Evolutionary conservation across 2,329 filamentous ascomycete genomes (phyloP), one percentile per base, ranked within the genome.

Genomic region (Fusarium xylarioides): DNA sequence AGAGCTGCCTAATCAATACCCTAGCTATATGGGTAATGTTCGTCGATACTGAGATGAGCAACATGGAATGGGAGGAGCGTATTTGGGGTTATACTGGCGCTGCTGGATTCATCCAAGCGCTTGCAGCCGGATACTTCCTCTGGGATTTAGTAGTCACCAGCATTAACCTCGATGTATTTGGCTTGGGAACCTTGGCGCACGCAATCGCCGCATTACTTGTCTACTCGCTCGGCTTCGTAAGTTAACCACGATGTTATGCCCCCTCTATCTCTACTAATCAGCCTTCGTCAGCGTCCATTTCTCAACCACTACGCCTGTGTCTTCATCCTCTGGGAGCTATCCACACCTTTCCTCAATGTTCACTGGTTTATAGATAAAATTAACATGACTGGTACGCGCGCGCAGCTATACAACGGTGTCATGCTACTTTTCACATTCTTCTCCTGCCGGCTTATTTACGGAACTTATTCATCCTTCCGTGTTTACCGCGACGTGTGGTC

Each of bases 281-380:
- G 23, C 21, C 14, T 55, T 71, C 38, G 40, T 35, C 79, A 96
- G 93, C 88, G 93, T 68, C 94, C 94, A 4, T 95, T 95, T 78
- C 87, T 95, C 73, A 95, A 95, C 84, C 95, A 91, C 85, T 97
- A 96, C 82, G 92, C 89, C 63, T 88, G 89, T 63, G 90, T 90
- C 67, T 97, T 97, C 82, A 93, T 97, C 77, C 91, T 96, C 66
- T 97, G 95, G 89, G 94, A 97, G 82, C 88, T 97, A 43, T 95
- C 93, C 32, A 93, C 92, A 9, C 93, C 93, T 12, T 95, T 96
- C 82, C 87, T 96, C 65, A 97, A 97, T 80, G 89, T 95, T 79
- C 94, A 97, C 85, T 97, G 94, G 94, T 96, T 96, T 85, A 93
- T 93, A 83, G 94, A 97, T 83, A 97, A 97, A 85, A 85, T 95